Base-by-base conservation (phyloP, 1,284 basidiomycete species). In the Cryptococcus neoformans region DNA sequence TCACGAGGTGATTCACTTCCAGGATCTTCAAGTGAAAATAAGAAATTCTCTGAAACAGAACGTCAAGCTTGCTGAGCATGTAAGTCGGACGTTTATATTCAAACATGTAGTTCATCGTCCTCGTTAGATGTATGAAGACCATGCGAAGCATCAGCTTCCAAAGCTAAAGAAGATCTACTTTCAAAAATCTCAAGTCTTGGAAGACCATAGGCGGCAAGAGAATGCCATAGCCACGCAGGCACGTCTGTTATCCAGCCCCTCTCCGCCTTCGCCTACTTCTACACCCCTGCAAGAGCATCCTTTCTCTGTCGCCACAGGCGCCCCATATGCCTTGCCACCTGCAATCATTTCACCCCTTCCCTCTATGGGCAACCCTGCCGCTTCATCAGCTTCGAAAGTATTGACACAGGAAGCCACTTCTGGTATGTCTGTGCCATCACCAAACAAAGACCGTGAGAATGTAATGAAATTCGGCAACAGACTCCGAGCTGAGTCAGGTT, bases 1-100 rank as follows among this genome's bases (percentile, higher is more conserved):
- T 42, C 12, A 10, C 37, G 16, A 9, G 17, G 28, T 17, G 16
- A 49, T 8, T 4, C 16, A 8, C 37, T 50, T 6, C 2, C 49
- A 65, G 87, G 90, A 92, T 62, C 88, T 87, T 7, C 91, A 94
- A 80, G 88, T 89, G 54, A 84, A 91, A 42, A 92, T 90, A 34
- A 83, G 89, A 36, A 89, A 89, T 72, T 85, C 89, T n/a, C 88
- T 95, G 70, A 88, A 88, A 66, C 90, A 93, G 63, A 90, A 92
- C 69, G 77, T 92, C 60, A 92, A 90, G 74, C 83, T 84, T 7
- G 89, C 90, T 0, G 81, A 81, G 12, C 71, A 72, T 41, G 70
- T 73, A 49, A 57, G 70, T 51, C 14, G 34, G 41, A 4, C 1
- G 28, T n/a, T 40, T 34, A 41, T n/a, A 41, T 21, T 21, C 21